Evolutionary conservation across 140 eudicot species (phyloP).

Genomic region (Senecio squalidus): DNA sequence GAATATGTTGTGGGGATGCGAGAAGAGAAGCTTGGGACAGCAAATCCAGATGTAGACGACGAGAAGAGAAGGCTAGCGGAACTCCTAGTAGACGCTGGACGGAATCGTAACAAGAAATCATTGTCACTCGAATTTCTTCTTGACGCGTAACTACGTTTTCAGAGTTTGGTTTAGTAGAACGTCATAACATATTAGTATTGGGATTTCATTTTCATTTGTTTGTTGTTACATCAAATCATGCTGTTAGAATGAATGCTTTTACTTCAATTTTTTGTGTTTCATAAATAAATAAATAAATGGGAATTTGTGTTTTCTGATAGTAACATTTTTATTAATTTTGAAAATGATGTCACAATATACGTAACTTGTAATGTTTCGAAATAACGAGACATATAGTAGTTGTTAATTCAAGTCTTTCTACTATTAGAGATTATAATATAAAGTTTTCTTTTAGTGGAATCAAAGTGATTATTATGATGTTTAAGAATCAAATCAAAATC

Average conservation of each 20-base stretch:
- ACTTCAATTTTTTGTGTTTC: conserved; percentile 29
- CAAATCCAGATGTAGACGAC: conserved; percentile 81
- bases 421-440: not conserved
- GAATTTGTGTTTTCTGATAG: conserved; percentile 14
- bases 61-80: conserved; percentile 67
- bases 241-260: conserved; percentile 29
- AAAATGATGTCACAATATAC: conserved; percentile 7
- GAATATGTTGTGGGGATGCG: conserved; percentile 80
- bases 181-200: conserved; percentile 21
- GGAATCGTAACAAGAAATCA: conserved; percentile 51
- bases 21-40: conserved; percentile 98
- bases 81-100: conserved; percentile 67
- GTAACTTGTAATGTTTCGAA: not conserved
- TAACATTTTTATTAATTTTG: conserved; percentile 5
- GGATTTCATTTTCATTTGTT: conserved; percentile 32
- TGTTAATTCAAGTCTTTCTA: too few relatives aligned
- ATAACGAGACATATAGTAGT: too few relatives aligned
- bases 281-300: conserved; percentile 18
- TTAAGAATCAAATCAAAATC: too few relatives aligned
- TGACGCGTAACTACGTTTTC: conserved; percentile 23
- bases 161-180: conserved; percentile 2
- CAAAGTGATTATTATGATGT: too few relatives aligned
- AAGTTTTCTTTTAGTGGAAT: too few relatives aligned
- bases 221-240: conserved; percentile 27
- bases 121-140: conserved; percentile 73